Evolutionary conservation across 1,284 basidiomycete species (phyloP).

Genomic region (Trichosporon faecale): DNA sequence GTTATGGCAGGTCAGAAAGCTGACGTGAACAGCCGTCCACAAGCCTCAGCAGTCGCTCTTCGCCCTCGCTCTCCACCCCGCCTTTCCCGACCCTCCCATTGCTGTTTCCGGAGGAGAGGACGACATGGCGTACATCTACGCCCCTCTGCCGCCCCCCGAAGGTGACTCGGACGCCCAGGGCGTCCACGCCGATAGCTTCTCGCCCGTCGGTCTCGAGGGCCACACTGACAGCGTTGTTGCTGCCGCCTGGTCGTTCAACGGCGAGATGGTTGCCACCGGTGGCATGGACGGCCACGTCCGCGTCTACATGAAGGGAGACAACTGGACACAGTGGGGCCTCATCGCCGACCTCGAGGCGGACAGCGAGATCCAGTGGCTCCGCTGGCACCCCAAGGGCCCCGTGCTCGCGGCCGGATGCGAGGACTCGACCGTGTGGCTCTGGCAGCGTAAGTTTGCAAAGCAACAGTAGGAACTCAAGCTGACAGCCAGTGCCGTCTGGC

Average conservation of each 20-base stretch:
- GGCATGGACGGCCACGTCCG: slow-evolving; percentile 96
- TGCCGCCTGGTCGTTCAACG: slow-evolving; percentile 78
- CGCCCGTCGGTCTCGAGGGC: slow-evolving; percentile 78
- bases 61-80: slow-evolving; percentile 70
- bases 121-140: slow-evolving; percentile 87
- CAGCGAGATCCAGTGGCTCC: slow-evolving; percentile 91
- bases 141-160: slow-evolving; percentile 38
- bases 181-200: slow-evolving; percentile 62
- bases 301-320: slow-evolving; percentile 76
- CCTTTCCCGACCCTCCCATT: slow-evolving; percentile 70
- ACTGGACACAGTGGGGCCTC: slow-evolving; percentile 84
- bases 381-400: slow-evolving; percentile 93
- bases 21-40: slow-evolving; percentile 42
- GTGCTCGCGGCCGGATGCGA: slow-evolving; percentile 89
- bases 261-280: slow-evolving; percentile 87
- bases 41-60: slow-evolving; percentile 67
- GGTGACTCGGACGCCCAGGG: slow-evolving; percentile 15
- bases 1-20: not conserved
- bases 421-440: slow-evolving; percentile 95
- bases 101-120: slow-evolving; percentile 93
- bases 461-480: not conserved
- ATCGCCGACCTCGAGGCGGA: slow-evolving; percentile 86
- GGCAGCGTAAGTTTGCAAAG: slow-evolving; percentile 68
- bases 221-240: slow-evolving; percentile 88
- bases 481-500: slow-evolving; percentile 76